phyloP scores from a whole-genome alignment of 768 basidiomycete genomes.

The Tulasnella sp. region DNA sequence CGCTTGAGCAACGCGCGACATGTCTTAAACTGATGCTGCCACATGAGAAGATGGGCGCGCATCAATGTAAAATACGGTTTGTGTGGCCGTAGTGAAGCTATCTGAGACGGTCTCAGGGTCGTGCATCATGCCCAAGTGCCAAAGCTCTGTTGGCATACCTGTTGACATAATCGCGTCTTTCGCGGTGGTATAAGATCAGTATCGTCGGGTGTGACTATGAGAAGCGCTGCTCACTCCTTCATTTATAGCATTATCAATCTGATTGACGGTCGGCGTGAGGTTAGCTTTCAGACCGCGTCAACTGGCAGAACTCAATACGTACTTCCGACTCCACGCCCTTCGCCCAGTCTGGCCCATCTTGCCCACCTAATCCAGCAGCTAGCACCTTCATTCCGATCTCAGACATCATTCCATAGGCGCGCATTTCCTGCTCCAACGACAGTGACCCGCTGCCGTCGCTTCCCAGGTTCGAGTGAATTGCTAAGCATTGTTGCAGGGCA shows the following conservation, averaged over 20 bases:
- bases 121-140: neutral
- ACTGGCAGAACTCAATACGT: constrained; percentile 9
- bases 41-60: constrained; percentile 47
- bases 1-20: constrained; percentile 49
- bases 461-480: constrained; percentile 26
- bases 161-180: neutral
- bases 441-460: neutral
- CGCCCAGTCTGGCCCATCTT: constrained; percentile 31
- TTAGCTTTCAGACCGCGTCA: neutral
- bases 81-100: constrained; percentile 55
- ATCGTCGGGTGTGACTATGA: constrained; percentile 30
- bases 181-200: neutral
- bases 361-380: constrained; percentile 33
- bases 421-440: constrained; percentile 30
- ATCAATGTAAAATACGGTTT: constrained; percentile 49
- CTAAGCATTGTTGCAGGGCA: constrained; percentile 47
- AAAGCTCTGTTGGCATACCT: neutral
- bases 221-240: constrained; percentile 42
- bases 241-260: constrained; percentile 53
- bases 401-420: constrained; percentile 57
- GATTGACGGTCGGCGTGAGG: constrained; percentile 2
- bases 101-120: neutral
- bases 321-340: constrained; percentile 47
- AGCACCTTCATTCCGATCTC: constrained; percentile 55
- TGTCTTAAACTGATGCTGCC: constrained; percentile 45